Conservation (phyloP, 805 yeast genomes). For the Metschnikowia cubensis region DNA sequence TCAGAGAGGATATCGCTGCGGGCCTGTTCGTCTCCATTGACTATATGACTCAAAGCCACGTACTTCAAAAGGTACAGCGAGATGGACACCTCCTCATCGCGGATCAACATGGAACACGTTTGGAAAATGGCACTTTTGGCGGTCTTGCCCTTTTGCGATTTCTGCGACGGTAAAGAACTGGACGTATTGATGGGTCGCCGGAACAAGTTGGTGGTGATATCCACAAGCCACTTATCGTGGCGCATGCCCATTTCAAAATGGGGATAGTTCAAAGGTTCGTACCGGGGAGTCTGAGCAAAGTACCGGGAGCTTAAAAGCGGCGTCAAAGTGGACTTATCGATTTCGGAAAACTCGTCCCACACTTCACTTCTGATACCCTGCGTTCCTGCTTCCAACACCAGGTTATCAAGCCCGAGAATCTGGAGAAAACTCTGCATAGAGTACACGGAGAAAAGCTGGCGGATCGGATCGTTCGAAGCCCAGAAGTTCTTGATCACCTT, state of each 20-base stretch:
- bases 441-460: slow-evolving; percentile 78
- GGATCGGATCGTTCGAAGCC: slow-evolving; percentile 83
- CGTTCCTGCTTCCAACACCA: slow-evolving; percentile 17
- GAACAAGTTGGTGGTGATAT: slow-evolving; percentile 63
- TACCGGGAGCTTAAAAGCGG: slow-evolving; percentile 77
- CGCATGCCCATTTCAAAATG: slow-evolving; percentile 52
- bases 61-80: slow-evolving; percentile 76
- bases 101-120: slow-evolving; percentile 60
- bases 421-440: slow-evolving; percentile 84
- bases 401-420: slow-evolving; percentile 47
- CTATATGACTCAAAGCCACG: slow-evolving; percentile 59
- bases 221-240: slow-evolving; percentile 69
- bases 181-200: slow-evolving; percentile 30
- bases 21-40: slow-evolving; percentile 39
- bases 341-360: slow-evolving; percentile 63
- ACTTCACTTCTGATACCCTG: slow-evolving; percentile 25
- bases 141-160: slow-evolving; percentile 9
- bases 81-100: slow-evolving; percentile 66
- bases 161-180: slow-evolving; percentile 9
- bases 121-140: slow-evolving; percentile 44
- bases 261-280: slow-evolving; percentile 55
- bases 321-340: slow-evolving; percentile 65
- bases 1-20: slow-evolving; percentile 52
- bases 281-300: slow-evolving; percentile 51
- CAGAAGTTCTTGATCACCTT: slow-evolving; percentile 80